Evolutionary conservation across 2,329 filamentous ascomycete species (phyloP).

Genomic region (Apiospora arundinis): DNA sequence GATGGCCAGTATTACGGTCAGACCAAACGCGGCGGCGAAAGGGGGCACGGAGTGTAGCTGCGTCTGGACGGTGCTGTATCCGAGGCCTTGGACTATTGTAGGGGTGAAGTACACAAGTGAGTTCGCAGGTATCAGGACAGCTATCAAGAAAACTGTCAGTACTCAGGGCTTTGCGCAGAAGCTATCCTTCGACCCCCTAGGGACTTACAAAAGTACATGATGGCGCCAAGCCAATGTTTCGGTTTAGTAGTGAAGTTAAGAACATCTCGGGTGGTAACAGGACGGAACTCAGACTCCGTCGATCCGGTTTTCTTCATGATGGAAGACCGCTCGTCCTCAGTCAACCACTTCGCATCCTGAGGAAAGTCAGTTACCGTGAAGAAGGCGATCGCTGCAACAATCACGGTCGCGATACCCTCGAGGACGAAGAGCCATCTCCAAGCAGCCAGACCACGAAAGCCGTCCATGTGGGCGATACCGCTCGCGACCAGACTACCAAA

Average conservation of each 20-base stretch:
- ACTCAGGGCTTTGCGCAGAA: too few relatives aligned
- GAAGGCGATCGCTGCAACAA: constrained; percentile 27
- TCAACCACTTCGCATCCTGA: constrained; percentile 77
- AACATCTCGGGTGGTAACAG: constrained; percentile 23
- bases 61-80: constrained; percentile 41
- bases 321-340: constrained; percentile 71
- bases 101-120: constrained; percentile 45
- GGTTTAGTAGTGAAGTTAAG: constrained; percentile 26
- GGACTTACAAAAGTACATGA: constrained; percentile 39
- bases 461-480: constrained; percentile 63
- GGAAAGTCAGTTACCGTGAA: constrained; percentile 16
- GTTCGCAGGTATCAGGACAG: constrained; percentile 37
- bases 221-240: constrained; percentile 28
- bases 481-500: constrained; percentile 37
- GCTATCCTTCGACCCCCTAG: too few relatives aligned
- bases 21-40: constrained; percentile 44
- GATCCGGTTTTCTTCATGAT: constrained; percentile 46
- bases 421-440: constrained; percentile 89
- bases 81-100: constrained; percentile 43
- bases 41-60: constrained; percentile 46
- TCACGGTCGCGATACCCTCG: constrained; percentile 56
- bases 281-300: neutral
- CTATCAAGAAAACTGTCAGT: neutral
- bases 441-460: constrained; percentile 68
- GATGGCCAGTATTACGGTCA: constrained; percentile 36